phyloP scores from a whole-genome alignment of 2,329 filamentous ascomycete species.

The Chrysosporium keratinophilum region DNA sequence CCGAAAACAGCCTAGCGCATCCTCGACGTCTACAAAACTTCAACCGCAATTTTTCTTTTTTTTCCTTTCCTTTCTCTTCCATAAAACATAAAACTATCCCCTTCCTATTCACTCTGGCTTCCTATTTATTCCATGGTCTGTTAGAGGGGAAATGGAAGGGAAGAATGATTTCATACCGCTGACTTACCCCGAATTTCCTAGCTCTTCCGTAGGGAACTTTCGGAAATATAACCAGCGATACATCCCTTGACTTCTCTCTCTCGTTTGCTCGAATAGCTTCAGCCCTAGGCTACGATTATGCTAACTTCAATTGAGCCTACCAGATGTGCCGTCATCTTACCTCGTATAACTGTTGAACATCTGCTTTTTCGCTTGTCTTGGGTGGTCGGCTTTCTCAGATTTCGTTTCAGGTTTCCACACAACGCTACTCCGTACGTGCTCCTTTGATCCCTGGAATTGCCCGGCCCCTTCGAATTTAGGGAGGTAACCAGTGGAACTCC shows the following conservation, averaged over 20 bases:
- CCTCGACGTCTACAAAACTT: not conserved
- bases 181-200: conserved; percentile 39
- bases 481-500: no score
- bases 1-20: not conserved
- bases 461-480: no score
- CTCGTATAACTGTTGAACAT: no score
- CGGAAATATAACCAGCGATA: conserved; percentile 39
- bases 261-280: no score
- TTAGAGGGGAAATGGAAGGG: conserved; percentile 41
- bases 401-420: no score
- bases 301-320: no score
- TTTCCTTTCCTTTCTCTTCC: conserved; percentile 21
- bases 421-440: no score
- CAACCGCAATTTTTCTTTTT: conserved; percentile 17
- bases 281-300: no score
- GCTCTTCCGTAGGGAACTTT: conserved; percentile 35
- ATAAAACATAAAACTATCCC: conserved; percentile 30
- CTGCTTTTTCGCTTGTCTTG: no score
- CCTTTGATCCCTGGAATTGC: no score
- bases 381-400: no score
- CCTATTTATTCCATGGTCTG: conserved; percentile 27
- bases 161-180: conserved; percentile 27
- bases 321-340: no score
- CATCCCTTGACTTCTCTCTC: conserved; percentile 16
- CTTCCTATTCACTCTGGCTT: conserved; percentile 41